phyloP scores from a whole-genome alignment of 768 basidiomycete species.

The Mycena pura region DNA sequence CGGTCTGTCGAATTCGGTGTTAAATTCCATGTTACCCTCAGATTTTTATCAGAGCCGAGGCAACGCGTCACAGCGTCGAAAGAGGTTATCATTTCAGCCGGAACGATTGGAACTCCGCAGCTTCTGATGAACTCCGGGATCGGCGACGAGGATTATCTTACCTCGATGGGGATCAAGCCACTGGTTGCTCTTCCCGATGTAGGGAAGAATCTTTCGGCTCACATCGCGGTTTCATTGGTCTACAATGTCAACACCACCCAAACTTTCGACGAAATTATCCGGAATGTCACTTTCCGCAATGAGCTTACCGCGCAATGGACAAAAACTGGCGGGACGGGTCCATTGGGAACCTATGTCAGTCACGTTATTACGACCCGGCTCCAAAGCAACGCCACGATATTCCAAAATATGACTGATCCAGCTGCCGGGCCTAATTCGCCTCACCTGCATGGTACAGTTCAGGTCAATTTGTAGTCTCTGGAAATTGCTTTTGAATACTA shows the following conservation, averaged over 20 bases:
- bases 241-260: conserved; percentile 39
- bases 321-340: conserved; percentile 28
- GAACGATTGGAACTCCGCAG: conserved; percentile 44
- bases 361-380: conserved; percentile 34
- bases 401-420: conserved; percentile 33
- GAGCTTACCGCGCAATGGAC: conserved; percentile 31
- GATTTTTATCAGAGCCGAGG: background rate
- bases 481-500: background rate
- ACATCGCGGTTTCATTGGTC: conserved; percentile 31
- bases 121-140: conserved; percentile 47
- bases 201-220: conserved; percentile 46
- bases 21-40: background rate
- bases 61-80: conserved; percentile 44
- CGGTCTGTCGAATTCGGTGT: no score
- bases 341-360: conserved; percentile 25
- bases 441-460: conserved; percentile 16
- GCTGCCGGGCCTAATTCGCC: conserved; percentile 30
- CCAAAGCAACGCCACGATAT: conserved; percentile 18
- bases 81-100: conserved; percentile 59
- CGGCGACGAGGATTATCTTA: conserved; percentile 35
- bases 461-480: background rate
- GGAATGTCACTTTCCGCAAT: conserved; percentile 18
- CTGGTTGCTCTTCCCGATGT: conserved; percentile 43
- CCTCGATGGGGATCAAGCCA: conserved; percentile 32
- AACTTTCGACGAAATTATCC: conserved; percentile 34